These are phyloP conservation scores for Auricularia cornea DNA, from an alignment of 768 basidiomycete genomes.

Conservation along the genomic window DNA sequence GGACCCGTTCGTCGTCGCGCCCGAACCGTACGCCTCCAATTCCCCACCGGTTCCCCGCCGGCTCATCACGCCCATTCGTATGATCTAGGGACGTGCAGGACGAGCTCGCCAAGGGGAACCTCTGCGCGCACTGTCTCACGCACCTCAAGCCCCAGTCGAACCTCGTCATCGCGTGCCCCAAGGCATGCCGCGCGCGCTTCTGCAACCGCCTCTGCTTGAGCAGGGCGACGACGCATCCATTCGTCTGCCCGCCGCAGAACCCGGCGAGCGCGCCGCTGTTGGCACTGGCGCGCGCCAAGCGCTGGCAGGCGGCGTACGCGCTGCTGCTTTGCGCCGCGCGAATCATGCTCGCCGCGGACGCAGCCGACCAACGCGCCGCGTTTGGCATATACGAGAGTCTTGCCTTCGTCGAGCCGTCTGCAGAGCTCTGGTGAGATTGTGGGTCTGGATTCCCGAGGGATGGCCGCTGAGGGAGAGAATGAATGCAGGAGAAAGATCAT, in stretches of 20 bases:
- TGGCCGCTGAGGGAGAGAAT: too few species aligned
- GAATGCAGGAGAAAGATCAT: not conserved
- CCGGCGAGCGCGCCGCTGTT: slow-evolving; percentile 56
- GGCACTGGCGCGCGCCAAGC: slow-evolving; percentile 45
- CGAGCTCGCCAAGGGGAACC: slow-evolving; percentile 15
- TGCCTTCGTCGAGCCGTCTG: not conserved
- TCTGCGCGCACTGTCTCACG: slow-evolving; percentile 71
- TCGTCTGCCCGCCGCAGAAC: slow-evolving; percentile 71
- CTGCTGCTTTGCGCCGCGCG: slow-evolving; percentile 58
- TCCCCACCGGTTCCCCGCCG: not conserved
- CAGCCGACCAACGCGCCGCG: not conserved
- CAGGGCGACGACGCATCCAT: slow-evolving; percentile 51
- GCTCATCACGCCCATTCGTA: not conserved
- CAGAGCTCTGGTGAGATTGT: not conserved
- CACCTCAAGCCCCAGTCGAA: slow-evolving; percentile 30
- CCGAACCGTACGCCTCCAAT: slow-evolving; percentile 53
- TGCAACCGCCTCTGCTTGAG: slow-evolving; percentile 72
- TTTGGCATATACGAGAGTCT: not conserved
- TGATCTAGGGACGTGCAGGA: not conserved
- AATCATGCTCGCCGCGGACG: slow-evolving; percentile 46
- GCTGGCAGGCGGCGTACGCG: slow-evolving; percentile 70
- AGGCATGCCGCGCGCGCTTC: slow-evolving; percentile 56
- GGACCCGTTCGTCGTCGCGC: slow-evolving; percentile 70
- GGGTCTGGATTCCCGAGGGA: too few species aligned
- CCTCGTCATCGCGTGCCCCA: slow-evolving; percentile 42